Base-by-base conservation (phyloP, 2,329 filamentous ascomycete species). In the Talaromyces sp. region DNA sequence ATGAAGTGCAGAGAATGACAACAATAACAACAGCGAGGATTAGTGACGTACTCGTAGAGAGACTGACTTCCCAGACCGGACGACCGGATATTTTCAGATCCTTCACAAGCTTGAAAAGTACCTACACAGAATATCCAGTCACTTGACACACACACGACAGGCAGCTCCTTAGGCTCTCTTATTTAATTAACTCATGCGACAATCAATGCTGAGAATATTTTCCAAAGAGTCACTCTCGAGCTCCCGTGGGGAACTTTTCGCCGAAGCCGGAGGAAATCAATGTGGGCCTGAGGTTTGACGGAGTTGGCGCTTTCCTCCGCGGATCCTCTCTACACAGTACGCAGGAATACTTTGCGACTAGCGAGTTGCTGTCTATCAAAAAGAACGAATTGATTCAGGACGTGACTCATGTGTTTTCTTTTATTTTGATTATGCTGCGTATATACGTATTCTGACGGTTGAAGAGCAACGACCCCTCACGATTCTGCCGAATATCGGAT, bases 271-370 rank as follows among this genome's bases (percentile, higher is more conserved):
- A 59, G 22, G 16, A 27, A 31, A 43, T 9, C 22, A 2, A 57
- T 14, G 39, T 45, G 56, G 56, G 39, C 39, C 31, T 24, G 33
- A 56, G 52, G 33, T 24, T 59, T 39, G 3, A 59, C 56, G 56
- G 56, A 59, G 56, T 59, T 43, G 56, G 35, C 19, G 6, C 37
- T 45, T 43, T 59, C 56, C 56, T 59, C 56, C 56, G 56, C 56
- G 56, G 56, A 39, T 31, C 27, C 27, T 31, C 27, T 31, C 27
- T 8, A 31, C 27, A 31, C 27, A 31, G 27, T 31, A 6, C 27
- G 27, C 27, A 31, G 7, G 5, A 6, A 31, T 31, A 41, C 5
- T 41, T 24, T 50, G 11, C 13, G 16, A 49, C 22, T 13, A 5
- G 11, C 22, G 16, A 27, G 19, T 47, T 11, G 27, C 27, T 31